A percentile compares a stretch with the other conserved stretches of the same genome.
phyloP scores from a whole-genome alignment of 495 filamentous ascomycete species.

The Acidomyces sp. region DNA sequence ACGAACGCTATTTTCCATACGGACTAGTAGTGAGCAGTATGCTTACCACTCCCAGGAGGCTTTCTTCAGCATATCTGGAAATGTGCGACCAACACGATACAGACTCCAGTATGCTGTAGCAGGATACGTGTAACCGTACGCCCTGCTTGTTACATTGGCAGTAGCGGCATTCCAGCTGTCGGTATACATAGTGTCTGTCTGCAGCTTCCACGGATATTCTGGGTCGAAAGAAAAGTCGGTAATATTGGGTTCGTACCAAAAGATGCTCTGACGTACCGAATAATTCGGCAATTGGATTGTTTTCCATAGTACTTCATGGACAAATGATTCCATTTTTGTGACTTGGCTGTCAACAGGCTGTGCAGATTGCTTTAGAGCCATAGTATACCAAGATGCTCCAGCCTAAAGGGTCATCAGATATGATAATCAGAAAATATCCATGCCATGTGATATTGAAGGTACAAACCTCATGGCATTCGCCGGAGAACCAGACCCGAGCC shows the following conservation, averaged over 20 bases:
- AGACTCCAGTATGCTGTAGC: conserved; percentile 38
- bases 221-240: conserved; percentile 30
- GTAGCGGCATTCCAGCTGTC: conserved; percentile 32
- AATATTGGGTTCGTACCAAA: conserved; percentile 36
- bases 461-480: no score
- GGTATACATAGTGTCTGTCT: background rate
- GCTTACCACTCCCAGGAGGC: conserved; percentile 36
- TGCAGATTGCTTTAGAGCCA: conserved; percentile 36
- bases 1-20: no score
- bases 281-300: conserved; percentile 32
- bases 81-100: conserved; percentile 35
- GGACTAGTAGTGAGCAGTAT: no score
- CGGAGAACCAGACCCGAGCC: no score
- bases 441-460: no score
- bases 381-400: no score
- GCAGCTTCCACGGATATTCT: conserved; percentile 30
- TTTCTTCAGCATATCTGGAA: conserved; percentile 27
- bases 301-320: conserved; percentile 32
- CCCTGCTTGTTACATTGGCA: conserved; percentile 33
- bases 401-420: no score
- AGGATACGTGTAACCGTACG: conserved; percentile 43
- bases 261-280: conserved; percentile 37
- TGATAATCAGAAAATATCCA: no score
- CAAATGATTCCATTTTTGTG: conserved; percentile 35
- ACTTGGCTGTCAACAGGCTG: conserved; percentile 34